These are phyloP conservation scores for Phlegmacium glaucopus DNA, from an alignment of 768 basidiomycete species.

Conservation along the genomic window DNA sequence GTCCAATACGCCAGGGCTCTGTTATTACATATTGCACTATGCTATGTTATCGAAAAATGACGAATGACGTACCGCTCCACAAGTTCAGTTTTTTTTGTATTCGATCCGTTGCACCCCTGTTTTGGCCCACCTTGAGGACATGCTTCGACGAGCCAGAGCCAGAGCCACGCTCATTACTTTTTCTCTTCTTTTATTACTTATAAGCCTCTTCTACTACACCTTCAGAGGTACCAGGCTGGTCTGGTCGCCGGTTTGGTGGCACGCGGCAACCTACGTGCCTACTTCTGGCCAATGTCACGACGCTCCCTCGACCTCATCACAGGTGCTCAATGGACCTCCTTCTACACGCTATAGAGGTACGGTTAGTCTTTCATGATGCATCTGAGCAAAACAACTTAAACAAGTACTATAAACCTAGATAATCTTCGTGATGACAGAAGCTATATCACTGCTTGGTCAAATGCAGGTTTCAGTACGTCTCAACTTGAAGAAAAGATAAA, in stretches of 20 bases:
- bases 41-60: too few relatives aligned
- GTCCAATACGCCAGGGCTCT: too few relatives aligned
- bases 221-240: neutral
- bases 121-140: neutral
- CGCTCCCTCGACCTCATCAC: slow-evolving; percentile 3
- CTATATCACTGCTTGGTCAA: slow-evolving; percentile 55
- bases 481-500: neutral
- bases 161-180: neutral
- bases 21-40: too few relatives aligned
- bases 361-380: neutral
- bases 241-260: too few relatives aligned
- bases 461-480: slow-evolving; percentile 50
- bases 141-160: neutral
- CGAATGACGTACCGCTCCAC: too few relatives aligned
- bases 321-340: slow-evolving; percentile 9
- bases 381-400: neutral
- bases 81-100: too few relatives aligned
- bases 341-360: slow-evolving; percentile 13
- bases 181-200: neutral
- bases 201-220: neutral
- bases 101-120: neutral
- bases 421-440: slow-evolving; percentile 39
- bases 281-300: neutral
- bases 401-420: slow-evolving; percentile 3
- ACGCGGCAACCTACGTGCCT: neutral